Percentiles rank a stretch among this genome's conserved stretches.
These are phyloP conservation scores for Meyerozyma elateridarum DNA, from an alignment of 1,139 yeast genomes.

Conservation along the genomic window DNA sequence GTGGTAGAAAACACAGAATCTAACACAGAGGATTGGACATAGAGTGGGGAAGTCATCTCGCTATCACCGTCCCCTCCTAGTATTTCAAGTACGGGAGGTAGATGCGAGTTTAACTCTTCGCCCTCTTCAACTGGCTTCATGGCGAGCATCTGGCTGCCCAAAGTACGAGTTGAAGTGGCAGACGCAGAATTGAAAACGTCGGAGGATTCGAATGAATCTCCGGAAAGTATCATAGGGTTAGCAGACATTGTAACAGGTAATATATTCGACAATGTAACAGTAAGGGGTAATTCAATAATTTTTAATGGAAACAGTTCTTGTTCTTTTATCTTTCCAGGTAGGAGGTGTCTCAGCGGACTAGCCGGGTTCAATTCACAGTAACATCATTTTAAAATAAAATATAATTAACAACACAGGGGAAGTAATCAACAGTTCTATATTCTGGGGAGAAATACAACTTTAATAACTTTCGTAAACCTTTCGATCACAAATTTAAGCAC, in stretches of 20 bases:
- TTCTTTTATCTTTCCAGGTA: no score
- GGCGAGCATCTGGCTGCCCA: constrained; percentile 3
- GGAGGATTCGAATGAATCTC: constrained; percentile 29
- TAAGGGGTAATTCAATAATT: background rate
- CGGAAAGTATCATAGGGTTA: constrained; percentile 24
- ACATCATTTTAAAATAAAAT: background rate
- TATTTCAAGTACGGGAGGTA: constrained; percentile 7
- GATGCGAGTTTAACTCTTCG: constrained; percentile 14
- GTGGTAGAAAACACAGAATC: constrained; percentile 57
- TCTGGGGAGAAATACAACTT: constrained; percentile 4
- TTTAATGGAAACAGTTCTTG: no score
- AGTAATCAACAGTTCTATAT: constrained; percentile 2
- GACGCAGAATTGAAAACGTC: constrained; percentile 15
- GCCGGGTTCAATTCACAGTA: constrained; percentile 1
- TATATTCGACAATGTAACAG: background rate
- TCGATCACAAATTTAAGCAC: constrained; percentile 4
- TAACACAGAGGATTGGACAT: constrained; percentile 54
- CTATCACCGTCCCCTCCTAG: constrained; percentile 6
- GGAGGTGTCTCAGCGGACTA: constrained; percentile 4
- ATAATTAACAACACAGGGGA: constrained; percentile 4
- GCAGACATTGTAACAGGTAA: constrained; percentile 10
- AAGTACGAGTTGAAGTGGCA: constrained; percentile 3
- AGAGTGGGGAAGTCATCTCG: constrained; percentile 35
- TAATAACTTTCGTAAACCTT: constrained; percentile 5
- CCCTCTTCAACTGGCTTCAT: background rate